A percentile compares a stretch with the other conserved stretches of the same genome.
Conservation (phyloP, 108 stramenopile genomes). For the Halocafeteria seosinensis region DNA sequence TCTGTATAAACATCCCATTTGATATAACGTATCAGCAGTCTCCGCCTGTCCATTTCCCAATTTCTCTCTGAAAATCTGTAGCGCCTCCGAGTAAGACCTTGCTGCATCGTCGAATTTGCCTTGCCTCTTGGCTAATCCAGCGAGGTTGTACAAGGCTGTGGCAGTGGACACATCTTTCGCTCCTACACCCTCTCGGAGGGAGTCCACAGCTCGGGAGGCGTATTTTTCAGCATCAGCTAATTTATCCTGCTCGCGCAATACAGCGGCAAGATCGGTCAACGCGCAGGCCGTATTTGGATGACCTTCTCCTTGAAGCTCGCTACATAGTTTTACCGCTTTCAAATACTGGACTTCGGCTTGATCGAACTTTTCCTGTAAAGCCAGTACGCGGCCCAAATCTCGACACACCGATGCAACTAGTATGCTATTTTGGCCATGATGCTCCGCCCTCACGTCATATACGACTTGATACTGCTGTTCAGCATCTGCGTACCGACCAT, state of each 20-base stretch:
- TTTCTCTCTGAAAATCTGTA: not conserved
- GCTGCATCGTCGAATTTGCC: not conserved
- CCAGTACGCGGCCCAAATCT: constrained; percentile 1
- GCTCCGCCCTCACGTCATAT: not conserved
- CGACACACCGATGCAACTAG: not conserved
- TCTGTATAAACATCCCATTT: not conserved
- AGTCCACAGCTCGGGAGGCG: not conserved
- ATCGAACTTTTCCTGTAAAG: not conserved
- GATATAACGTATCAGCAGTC: constrained; percentile 2
- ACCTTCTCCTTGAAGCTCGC: not conserved
- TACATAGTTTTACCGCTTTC: not conserved
- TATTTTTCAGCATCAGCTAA: not conserved
- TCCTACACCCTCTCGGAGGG: not conserved
- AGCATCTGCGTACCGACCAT: not conserved
- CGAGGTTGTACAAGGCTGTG: constrained; percentile 2
- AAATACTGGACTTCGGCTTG: not conserved
- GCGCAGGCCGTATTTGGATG: constrained; percentile 2
- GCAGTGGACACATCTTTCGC: not conserved
- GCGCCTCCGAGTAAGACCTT: not conserved
- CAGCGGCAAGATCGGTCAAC: constrained; percentile 1
- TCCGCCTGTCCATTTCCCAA: not conserved
- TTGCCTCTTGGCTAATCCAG: not conserved
- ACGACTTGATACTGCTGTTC: not conserved
- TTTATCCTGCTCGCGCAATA: not conserved
- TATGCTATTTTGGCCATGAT: not conserved